These are phyloP conservation scores for Fraxinus dipetala DNA, from an alignment of 305 asterid genomes.

Conservation along the genomic window DNA sequence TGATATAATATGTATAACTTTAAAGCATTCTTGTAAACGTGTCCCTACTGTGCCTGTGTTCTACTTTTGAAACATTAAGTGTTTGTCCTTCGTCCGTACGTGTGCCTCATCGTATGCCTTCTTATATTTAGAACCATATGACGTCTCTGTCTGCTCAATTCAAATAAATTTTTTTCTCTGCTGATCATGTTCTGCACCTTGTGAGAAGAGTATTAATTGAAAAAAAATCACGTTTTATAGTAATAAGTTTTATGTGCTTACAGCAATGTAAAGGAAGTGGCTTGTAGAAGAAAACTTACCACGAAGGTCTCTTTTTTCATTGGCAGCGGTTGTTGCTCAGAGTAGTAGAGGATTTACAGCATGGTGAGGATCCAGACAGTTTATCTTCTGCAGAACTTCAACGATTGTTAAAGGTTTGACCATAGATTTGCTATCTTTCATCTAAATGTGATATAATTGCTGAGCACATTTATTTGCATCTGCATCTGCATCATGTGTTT, in stretches of 20 bases:
- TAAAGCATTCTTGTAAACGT: neutral
- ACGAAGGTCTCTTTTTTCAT: constrained; percentile 13
- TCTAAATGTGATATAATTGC: neutral
- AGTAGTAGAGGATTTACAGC: constrained; percentile 40
- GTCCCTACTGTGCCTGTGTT: neutral
- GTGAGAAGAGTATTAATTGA: neutral
- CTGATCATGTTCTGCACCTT: neutral
- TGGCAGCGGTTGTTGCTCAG: constrained; percentile 70
- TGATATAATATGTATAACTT: neutral
- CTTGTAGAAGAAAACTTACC: constrained; percentile 14
- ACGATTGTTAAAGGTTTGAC: constrained; percentile 59
- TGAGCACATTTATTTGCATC: constrained; percentile 4
- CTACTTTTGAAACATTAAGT: neutral
- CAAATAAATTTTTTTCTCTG: neutral
- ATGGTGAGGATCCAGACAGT: constrained; percentile 32
- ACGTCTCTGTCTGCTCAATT: neutral
- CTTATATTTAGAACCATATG: neutral
- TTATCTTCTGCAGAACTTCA: constrained; percentile 43
- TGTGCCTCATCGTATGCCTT: neutral
- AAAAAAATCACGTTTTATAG: neutral
- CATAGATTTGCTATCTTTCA: constrained; percentile 17
- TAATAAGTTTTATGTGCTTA: constrained; percentile 16
- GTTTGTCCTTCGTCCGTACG: neutral
- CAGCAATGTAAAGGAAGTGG: constrained; percentile 14
- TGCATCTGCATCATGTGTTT: neutral